These are phyloP conservation scores for Lumnitzera racemosa DNA, from an alignment of 345 rosid genomes.

Conservation along the genomic window DNA sequence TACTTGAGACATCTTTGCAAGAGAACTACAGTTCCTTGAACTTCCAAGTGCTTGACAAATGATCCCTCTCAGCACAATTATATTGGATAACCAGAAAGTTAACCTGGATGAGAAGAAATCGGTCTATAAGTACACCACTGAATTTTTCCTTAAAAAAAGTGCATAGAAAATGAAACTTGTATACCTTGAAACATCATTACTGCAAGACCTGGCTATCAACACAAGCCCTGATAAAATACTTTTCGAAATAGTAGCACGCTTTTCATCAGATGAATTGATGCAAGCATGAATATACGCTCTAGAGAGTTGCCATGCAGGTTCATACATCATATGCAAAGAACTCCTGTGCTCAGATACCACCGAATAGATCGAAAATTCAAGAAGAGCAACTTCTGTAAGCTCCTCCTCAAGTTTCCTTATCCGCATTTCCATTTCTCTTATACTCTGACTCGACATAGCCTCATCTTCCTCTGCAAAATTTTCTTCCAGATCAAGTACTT, in stretches of 20 bases:
- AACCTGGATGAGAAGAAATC: conserved; percentile 42
- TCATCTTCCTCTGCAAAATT: conserved; percentile 36
- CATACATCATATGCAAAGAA: conserved; percentile 84
- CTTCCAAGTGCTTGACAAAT: conserved; percentile 68
- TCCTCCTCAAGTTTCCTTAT: conserved; percentile 86
- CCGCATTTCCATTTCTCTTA: conserved; percentile 52
- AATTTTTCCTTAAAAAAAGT: no score
- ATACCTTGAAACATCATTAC: conserved; percentile 90
- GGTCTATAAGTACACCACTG: neutral
- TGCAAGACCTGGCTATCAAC: conserved; percentile 76
- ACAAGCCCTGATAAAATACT: conserved; percentile 81
- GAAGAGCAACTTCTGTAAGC: conserved; percentile 93
- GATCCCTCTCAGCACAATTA: conserved; percentile 71
- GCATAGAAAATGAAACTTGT: no score
- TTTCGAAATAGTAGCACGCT: conserved; percentile 67
- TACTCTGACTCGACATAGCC: conserved; percentile 38
- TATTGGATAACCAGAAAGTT: conserved; percentile 88
- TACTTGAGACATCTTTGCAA: conserved; percentile 31
- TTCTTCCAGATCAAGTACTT: conserved; percentile 50
- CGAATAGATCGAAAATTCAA: conserved; percentile 83
- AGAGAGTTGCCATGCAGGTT: conserved; percentile 91
- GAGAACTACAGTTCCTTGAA: conserved; percentile 31
- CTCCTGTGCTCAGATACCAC: conserved; percentile 86
- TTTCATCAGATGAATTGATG: conserved; percentile 62
- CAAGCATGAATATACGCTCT: conserved; percentile 86